Evolutionary conservation across 768 basidiomycete species (phyloP).

Genomic region (Lactarius sanguifluus): DNA sequence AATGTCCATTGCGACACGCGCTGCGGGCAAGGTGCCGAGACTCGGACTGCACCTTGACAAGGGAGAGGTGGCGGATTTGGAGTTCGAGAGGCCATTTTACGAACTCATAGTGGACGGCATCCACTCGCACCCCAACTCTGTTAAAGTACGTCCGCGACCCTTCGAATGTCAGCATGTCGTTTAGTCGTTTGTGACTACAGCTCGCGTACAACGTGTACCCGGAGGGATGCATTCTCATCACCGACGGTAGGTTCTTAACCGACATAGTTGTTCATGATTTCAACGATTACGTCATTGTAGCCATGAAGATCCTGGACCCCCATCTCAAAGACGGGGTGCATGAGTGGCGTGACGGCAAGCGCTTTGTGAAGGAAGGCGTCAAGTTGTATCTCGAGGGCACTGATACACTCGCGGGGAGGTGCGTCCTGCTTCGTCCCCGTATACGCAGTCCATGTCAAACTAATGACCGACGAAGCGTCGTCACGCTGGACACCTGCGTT

Average conservation of each 20-base stretch:
- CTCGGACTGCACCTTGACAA: conserved; percentile 45
- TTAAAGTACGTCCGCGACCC: conserved; percentile 54
- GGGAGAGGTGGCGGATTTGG: conserved; percentile 45
- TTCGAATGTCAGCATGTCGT: not conserved
- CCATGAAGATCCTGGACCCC: conserved; percentile 86
- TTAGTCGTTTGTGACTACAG: conserved; percentile 39
- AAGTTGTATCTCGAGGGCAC: conserved; percentile 83
- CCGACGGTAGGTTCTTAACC: conserved; percentile 62
- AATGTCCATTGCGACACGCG: conserved; percentile 29
- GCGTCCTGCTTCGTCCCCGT: conserved; percentile 24
- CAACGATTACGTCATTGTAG: conserved; percentile 39
- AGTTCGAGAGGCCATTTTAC: conserved; percentile 75
- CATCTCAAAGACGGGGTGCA: conserved; percentile 80
- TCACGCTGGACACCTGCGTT: conserved; percentile 82
- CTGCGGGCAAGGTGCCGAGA: conserved; percentile 12
- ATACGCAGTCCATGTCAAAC: not conserved
- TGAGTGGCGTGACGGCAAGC: conserved; percentile 83
- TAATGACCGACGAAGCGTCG: conserved; percentile 48
- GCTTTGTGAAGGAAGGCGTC: conserved; percentile 78
- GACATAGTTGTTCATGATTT: not conserved
- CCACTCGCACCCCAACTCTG: conserved; percentile 88
- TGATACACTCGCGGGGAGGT: conserved; percentile 87
- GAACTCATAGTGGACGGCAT: conserved; percentile 90
- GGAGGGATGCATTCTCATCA: conserved; percentile 85
- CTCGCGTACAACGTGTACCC: conserved; percentile 81